Evolutionary conservation across 2,329 filamentous ascomycete genomes (phyloP).

Genomic region (Aspergillus caelatus): DNA sequence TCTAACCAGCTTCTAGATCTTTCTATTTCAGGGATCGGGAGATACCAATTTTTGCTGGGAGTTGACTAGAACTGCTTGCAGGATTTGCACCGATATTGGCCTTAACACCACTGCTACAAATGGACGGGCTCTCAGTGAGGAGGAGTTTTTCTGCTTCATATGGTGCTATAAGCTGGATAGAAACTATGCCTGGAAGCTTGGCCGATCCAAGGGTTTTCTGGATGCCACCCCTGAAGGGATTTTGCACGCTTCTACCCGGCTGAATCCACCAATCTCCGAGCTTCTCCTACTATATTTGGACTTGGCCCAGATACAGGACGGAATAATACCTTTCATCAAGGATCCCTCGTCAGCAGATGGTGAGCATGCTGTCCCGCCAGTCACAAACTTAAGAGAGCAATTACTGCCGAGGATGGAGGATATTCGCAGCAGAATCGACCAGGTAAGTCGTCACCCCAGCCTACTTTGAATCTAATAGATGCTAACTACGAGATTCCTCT

Average conservation of each 20-base stretch:
- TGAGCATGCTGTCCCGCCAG: background rate
- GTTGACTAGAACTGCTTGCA: conserved; percentile 23
- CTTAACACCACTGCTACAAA: conserved; percentile 1
- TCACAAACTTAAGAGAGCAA: background rate
- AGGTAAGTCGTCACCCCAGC: conserved; percentile 2
- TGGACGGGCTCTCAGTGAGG: conserved; percentile 8
- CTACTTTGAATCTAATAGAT: too few relatives aligned
- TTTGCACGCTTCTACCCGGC: conserved; percentile 2
- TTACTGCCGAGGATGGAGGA: conserved; percentile 18
- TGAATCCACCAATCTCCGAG: conserved; percentile 12
- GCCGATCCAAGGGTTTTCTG: conserved; percentile 11
- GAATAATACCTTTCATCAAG: conserved; percentile 15
- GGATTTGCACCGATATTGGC: conserved; percentile 22
- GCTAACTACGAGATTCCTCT: background rate
- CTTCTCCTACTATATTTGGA: conserved; percentile 21
- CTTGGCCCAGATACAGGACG: conserved; percentile 24
- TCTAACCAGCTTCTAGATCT: conserved; percentile 17
- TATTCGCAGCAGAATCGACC: conserved; percentile 16
- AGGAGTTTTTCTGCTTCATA: conserved; percentile 25
- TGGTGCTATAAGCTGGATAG: conserved; percentile 28
- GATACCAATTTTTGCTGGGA: conserved; percentile 21
- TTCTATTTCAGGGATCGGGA: conserved; percentile 26
- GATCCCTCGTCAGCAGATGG: background rate
- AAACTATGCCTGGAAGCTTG: conserved; percentile 26
- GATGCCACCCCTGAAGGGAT: background rate